A percentile compares a stretch with the other conserved stretches of the same genome.
Evolutionary conservation across 305 asterid genomes (phyloP).

Genomic region (Fraxinus sp.): DNA sequence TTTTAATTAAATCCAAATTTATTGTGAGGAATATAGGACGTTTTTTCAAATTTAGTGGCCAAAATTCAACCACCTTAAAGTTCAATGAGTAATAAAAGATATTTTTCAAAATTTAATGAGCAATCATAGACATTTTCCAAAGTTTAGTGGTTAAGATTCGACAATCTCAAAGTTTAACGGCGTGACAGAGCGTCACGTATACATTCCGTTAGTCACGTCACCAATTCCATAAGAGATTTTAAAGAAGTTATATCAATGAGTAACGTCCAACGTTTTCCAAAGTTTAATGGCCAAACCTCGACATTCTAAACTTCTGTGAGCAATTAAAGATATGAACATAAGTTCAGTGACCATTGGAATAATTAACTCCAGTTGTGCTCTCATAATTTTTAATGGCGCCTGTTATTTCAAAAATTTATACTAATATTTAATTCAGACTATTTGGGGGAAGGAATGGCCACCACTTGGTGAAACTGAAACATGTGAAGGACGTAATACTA

Average conservation of each 20-base stretch:
- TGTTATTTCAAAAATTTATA: conserved; percentile 13
- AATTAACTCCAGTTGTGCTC: not conserved
- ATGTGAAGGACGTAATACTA: conserved; percentile 17
- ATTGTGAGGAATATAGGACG: not conserved
- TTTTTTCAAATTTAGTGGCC: not conserved
- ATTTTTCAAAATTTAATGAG: not conserved
- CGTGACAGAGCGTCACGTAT: not conserved
- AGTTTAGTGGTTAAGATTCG: too few relatives aligned
- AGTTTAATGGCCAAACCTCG: not conserved
- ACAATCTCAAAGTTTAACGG: not conserved
- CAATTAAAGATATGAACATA: not conserved
- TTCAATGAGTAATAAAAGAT: not conserved
- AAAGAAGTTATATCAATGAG: not conserved
- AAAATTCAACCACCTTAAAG: not conserved
- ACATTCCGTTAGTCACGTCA: not conserved
- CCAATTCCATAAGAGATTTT: not conserved
- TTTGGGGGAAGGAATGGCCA: conserved; percentile 14
- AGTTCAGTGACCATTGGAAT: not conserved
- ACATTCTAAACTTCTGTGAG: not conserved
- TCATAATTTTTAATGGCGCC: conserved; percentile 20
- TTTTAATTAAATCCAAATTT: not conserved
- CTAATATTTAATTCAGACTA: not conserved
- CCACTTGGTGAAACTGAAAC: conserved; percentile 21
- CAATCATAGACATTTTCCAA: not conserved
- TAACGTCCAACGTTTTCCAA: not conserved